A percentile compares a stretch with the other conserved stretches of the same genome.
Conservation (phyloP, 129 eudicot genomes). For the Flaveria brownii region DNA sequence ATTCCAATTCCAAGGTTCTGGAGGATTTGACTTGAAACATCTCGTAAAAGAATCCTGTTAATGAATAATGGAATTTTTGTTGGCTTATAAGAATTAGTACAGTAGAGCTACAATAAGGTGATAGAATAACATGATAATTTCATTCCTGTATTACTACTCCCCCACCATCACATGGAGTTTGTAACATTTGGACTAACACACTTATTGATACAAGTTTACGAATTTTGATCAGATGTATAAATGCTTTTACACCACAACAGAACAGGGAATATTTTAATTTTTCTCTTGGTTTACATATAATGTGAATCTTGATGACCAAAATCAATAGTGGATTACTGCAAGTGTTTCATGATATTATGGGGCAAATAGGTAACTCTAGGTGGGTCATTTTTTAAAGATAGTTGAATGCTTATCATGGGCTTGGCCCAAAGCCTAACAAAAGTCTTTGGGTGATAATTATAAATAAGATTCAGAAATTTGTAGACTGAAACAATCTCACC, state of each 20-base stretch:
- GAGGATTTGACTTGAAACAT: slow-evolving; percentile 93
- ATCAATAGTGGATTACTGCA: not conserved
- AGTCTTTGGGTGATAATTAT: not conserved
- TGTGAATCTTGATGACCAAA: not conserved
- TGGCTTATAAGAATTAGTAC: not conserved
- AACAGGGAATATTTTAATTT: not conserved
- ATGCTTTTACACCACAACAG: not conserved
- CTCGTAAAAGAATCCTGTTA: slow-evolving; percentile 94
- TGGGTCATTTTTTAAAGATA: not conserved
- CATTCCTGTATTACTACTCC: not conserved
- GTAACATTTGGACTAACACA: not conserved
- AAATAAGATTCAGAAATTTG: not conserved
- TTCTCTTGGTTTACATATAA: not conserved
- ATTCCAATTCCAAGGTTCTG: slow-evolving; percentile 99
- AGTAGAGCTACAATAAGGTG: not conserved
- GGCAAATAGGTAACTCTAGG: not conserved
- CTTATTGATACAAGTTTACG: not conserved
- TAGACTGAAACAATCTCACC: not conserved
- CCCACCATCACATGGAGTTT: not conserved
- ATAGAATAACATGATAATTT: not conserved
- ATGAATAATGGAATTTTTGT: slow-evolving; percentile 14
- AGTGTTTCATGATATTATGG: not conserved
- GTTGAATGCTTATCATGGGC: not conserved
- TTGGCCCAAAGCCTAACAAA: not conserved
- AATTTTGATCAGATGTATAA: not conserved